A percentile compares a stretch with the other conserved stretches of the same genome.
Evolutionary conservation across 257 asterid genomes (phyloP).

Genomic region (Datura wrightii): DNA sequence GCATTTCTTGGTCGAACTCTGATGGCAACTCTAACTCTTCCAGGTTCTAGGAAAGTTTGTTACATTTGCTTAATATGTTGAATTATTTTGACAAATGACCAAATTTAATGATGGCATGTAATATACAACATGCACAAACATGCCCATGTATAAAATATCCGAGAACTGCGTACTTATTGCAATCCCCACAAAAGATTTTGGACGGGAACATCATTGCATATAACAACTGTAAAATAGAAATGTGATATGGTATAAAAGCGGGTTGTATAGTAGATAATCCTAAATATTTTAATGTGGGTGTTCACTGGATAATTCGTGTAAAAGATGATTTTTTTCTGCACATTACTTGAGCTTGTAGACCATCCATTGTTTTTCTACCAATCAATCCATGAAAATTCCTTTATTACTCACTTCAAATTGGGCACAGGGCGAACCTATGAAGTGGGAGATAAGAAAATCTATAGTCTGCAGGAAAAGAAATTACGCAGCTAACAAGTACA

Average conservation of each 20-base stretch:
- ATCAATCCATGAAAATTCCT: conserved; percentile 15
- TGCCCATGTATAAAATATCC: not conserved
- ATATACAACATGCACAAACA: not conserved
- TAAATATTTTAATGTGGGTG: conserved; percentile 6
- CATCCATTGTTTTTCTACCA: conserved; percentile 12
- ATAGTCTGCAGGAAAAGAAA: not conserved
- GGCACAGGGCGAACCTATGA: not conserved
- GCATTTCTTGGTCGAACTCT: conserved; percentile 85
- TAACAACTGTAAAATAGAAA: not conserved
- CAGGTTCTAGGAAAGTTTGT: conserved; percentile 55
- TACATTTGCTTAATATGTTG: not conserved
- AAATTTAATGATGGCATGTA: not conserved
- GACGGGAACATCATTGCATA: not conserved
- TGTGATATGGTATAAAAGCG: not conserved
- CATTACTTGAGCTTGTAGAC: not conserved
- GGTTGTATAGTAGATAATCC: not conserved
- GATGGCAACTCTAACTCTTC: conserved; percentile 92
- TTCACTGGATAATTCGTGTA: not conserved
- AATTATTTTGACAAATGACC: conserved; percentile 15
- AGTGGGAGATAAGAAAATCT: not conserved
- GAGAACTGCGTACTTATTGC: conserved; percentile 2
- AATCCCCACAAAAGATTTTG: not conserved
- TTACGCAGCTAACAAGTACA: conserved; percentile 14
- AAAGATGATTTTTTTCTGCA: conserved; percentile 5
- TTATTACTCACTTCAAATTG: not conserved